These are phyloP conservation scores for Lachancea sp. DNA, from an alignment of 805 yeast genomes.

Conservation along the genomic window DNA sequence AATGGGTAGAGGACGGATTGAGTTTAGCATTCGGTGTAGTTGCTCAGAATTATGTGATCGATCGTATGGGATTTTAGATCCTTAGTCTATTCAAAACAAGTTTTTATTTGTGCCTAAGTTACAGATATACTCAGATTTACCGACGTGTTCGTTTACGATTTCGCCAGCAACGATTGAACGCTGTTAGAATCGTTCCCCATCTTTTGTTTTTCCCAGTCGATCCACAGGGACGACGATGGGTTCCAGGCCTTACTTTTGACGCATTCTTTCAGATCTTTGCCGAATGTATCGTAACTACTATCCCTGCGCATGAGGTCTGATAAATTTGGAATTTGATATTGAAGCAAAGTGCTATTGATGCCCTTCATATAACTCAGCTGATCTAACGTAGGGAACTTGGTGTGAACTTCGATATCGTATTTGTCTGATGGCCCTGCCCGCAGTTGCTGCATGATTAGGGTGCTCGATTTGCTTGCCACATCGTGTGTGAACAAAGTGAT, in stretches of 20 bases:
- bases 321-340: slow-evolving; percentile 18
- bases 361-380: slow-evolving; percentile 26
- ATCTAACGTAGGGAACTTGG: slow-evolving; percentile 27
- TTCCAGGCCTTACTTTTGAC: slow-evolving; percentile 23
- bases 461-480: slow-evolving; percentile 22
- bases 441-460: slow-evolving; percentile 13
- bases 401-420: slow-evolving; percentile 21
- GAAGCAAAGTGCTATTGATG: slow-evolving; percentile 13
- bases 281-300: slow-evolving; percentile 18
- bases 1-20: slow-evolving; percentile 75
- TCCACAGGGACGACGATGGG: slow-evolving; percentile 24
- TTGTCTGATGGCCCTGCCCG: slow-evolving; percentile 14
- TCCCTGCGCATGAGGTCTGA: slow-evolving; percentile 12
- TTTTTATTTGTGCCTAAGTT: not conserved
- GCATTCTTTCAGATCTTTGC: slow-evolving; percentile 18
- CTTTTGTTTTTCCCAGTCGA: slow-evolving; percentile 32
- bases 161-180: slow-evolving; percentile 11
- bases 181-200: slow-evolving; percentile 23
- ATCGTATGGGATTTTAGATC: slow-evolving; percentile 49
- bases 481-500: slow-evolving; percentile 39
- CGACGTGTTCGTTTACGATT: not conserved
- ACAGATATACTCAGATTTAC: not conserved
- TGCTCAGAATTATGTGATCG: slow-evolving; percentile 86
- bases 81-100: not conserved
- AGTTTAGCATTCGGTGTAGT: slow-evolving; percentile 74